Percentiles rank a stretch among this genome's conserved stretches.
These are phyloP conservation scores for Podospora australis DNA, from an alignment of 495 filamentous ascomycete genomes.

Conservation along the genomic window DNA sequence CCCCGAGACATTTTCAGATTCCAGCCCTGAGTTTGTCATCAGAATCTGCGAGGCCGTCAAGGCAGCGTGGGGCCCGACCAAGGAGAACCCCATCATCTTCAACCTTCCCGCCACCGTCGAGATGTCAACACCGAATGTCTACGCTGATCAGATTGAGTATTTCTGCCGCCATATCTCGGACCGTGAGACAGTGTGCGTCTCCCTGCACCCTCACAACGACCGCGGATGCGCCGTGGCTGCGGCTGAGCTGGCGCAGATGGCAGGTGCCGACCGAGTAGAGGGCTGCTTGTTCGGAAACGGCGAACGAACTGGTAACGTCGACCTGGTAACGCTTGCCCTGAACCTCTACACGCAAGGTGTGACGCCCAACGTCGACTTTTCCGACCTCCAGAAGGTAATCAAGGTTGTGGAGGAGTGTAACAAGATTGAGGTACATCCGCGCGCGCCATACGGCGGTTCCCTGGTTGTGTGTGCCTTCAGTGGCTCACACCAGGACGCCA, in stretches of 20 bases:
- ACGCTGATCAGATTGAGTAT: slow-evolving; percentile 95
- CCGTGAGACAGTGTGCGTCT: slow-evolving; percentile 75
- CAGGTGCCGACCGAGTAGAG: slow-evolving; percentile 91
- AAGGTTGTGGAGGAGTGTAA: slow-evolving; percentile 86
- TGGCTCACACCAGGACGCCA: slow-evolving; percentile 92
- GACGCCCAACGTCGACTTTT: slow-evolving; percentile 84
- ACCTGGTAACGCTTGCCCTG: slow-evolving; percentile 86
- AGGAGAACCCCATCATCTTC: slow-evolving; percentile 86
- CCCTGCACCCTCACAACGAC: slow-evolving; percentile 91
- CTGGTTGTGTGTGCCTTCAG: slow-evolving; percentile 86
- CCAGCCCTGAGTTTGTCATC: slow-evolving; percentile 74
- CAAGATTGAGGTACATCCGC: slow-evolving; percentile 88
- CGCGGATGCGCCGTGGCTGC: slow-evolving; percentile 79
- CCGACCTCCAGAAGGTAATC: slow-evolving; percentile 80
- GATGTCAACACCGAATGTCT: slow-evolving; percentile 92
- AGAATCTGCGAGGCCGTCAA: slow-evolving; percentile 91
- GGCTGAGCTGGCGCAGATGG: slow-evolving; percentile 92
- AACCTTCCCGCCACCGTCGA: slow-evolving; percentile 97
- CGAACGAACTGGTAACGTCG: slow-evolving; percentile 93
- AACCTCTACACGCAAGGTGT: slow-evolving; percentile 97
- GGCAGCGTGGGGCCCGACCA: slow-evolving; percentile 83
- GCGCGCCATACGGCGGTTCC: slow-evolving; percentile 84
- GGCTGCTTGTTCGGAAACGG: slow-evolving; percentile 95
- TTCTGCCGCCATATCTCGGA: slow-evolving; percentile 81
- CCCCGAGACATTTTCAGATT: slow-evolving; percentile 94